Percentiles rank a stretch among this genome's conserved stretches.
phyloP scores from a whole-genome alignment of 192 early-diverging fungal genomes.

The Gigaspora rosea region DNA sequence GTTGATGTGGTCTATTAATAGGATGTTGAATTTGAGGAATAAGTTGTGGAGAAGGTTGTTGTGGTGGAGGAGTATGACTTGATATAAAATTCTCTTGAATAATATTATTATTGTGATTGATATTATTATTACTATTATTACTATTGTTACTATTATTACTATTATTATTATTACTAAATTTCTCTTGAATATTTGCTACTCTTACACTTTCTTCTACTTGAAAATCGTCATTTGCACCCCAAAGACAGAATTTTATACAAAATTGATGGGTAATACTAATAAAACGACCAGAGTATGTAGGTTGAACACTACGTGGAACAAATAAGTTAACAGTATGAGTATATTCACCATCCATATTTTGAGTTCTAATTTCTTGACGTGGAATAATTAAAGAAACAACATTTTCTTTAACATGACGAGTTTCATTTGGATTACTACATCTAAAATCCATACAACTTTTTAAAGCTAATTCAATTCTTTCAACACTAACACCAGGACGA shows the following conservation, averaged over 20 bases:
- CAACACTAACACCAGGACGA: constrained; percentile 28
- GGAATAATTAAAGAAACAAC: neutral
- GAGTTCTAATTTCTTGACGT: constrained; percentile 15
- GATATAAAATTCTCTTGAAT: too few relatives aligned
- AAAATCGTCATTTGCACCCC: constrained; percentile 27
- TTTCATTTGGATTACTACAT: constrained; percentile 31
- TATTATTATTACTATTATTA: neutral
- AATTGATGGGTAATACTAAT: constrained; percentile 32
- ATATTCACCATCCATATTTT: constrained; percentile 27
- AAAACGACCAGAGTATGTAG: constrained; percentile 29
- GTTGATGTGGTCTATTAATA: too few relatives aligned
- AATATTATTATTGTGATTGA: too few relatives aligned
- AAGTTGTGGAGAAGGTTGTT: too few relatives aligned
- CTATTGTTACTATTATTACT: neutral
- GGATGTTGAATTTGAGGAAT: too few relatives aligned
- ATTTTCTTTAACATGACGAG: constrained; percentile 26
- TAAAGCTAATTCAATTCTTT: constrained; percentile 27
- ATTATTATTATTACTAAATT: neutral
- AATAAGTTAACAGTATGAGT: constrained; percentile 30
- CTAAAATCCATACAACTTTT: constrained; percentile 34
- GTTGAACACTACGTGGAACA: constrained; percentile 26
- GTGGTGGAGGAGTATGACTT: too few relatives aligned
- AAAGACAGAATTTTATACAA: constrained; percentile 27
- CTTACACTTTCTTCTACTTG: constrained; percentile 32
- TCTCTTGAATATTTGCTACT: constrained; percentile 31